Base-by-base conservation (phyloP, 306 rosid genomes). In the Cicer chorassanicum region DNA sequence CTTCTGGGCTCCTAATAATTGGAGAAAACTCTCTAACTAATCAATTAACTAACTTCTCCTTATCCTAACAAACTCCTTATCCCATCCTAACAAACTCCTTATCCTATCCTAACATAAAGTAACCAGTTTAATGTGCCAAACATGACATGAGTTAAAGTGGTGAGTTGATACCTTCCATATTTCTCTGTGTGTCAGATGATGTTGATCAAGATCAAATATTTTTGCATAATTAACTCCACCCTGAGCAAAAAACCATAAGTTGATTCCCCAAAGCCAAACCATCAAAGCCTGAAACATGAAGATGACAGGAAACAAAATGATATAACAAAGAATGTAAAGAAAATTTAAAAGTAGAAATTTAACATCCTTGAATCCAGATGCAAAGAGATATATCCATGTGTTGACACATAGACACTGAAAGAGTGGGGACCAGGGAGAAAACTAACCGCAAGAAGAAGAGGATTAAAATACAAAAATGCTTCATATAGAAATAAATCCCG, bases 181-280 rank as follows among this genome's bases (percentile, higher is more conserved):
- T 85, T 95, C 99, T 76, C 84, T 76, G 80, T 95, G 89, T 29
- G 96, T 86, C 80, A 92, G 88, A 82, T 95, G 93, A 75, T 82
- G 90, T 72, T 90, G 99, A 83, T 90, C 99, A 70, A 92, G 91
- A 77, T 90, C 99, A 81, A 92, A 95, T 73, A 92, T 73, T 87
- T 88, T 95, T 41, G 93, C 87, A 83, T 90, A 89, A 84, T 80
- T 92, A 72, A 84, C 86, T 56, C 77, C 89, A 46, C 86, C 84
- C 68, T 82, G 96, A 61, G 91, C 78, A 42, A 95, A 92, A 78
- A 86, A 65, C 97, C 98, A 95, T 75, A 95, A 86, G 83, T 90
- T 95, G 79, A 86, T 82, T 76, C 99, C 99, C 99, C 99, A 95
- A 64, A 95, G 88, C 99, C 99, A 95, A 82, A 95, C 91, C 86